Conservation (phyloP, 345 rosid species). For the Euphorbia lathyris region DNA sequence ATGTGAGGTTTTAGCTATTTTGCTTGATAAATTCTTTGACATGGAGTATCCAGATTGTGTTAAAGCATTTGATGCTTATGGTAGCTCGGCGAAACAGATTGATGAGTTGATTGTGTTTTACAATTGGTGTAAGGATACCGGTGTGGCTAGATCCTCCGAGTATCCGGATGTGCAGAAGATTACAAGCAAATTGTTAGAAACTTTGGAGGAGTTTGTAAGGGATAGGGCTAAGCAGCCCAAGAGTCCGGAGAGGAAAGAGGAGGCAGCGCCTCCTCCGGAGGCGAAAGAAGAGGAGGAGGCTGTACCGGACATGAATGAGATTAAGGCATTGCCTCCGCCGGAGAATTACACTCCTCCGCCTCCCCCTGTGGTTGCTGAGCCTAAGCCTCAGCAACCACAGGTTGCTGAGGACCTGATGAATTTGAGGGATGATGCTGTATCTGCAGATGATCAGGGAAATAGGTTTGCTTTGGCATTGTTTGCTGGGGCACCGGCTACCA, state of each 20-base stretch:
- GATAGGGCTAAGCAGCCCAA: conserved; percentile 72
- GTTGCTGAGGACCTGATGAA: conserved; percentile 69
- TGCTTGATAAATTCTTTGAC: conserved; percentile 83
- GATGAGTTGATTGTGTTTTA: conserved; percentile 74
- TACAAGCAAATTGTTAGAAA: conserved; percentile 68
- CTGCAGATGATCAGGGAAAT: conserved; percentile 76
- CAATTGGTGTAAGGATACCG: conserved; percentile 72
- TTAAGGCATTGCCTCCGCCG: conserved; percentile 80
- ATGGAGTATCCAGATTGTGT: conserved; percentile 81
- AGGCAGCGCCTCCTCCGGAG: conserved; percentile 45
- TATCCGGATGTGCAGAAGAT: conserved; percentile 94
- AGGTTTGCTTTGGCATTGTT: conserved; percentile 79
- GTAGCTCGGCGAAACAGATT: conserved; percentile 69
- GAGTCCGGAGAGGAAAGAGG: conserved; percentile 66
- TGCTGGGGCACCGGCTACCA: conserved; percentile 44
- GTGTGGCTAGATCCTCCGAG: conserved; percentile 81
- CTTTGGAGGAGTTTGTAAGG: conserved; percentile 77
- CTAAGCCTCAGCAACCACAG: conserved; percentile 46
- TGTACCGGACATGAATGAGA: conserved; percentile 56
- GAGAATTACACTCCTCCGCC: conserved; percentile 56
- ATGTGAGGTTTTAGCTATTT: conserved; percentile 69
- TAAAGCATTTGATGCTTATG: conserved; percentile 75
- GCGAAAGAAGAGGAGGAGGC: conserved; percentile 40
- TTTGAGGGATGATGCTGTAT: conserved; percentile 62
- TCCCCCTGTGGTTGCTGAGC: conserved; percentile 49